Conservation (phyloP, 345 rosid species). For the Citrus mangshanensis region DNA sequence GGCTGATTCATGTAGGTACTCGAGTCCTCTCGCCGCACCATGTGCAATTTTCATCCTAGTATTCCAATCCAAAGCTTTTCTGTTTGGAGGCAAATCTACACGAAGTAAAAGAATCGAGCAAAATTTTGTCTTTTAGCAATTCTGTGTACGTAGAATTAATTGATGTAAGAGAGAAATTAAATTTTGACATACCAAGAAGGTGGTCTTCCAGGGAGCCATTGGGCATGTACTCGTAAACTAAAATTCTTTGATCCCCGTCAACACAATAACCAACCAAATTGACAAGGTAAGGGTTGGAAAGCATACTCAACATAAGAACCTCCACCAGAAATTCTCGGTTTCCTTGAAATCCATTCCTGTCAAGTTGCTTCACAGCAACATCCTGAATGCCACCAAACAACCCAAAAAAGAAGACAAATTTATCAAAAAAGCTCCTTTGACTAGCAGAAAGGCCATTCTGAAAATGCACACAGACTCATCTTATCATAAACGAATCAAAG, state of each 20-base stretch:
- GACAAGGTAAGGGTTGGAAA: constrained; percentile 66
- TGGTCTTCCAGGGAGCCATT: constrained; percentile 78
- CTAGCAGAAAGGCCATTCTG: neutral
- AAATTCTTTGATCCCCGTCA: constrained; percentile 69
- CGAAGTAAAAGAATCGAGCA: neutral
- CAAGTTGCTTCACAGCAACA: constrained; percentile 79
- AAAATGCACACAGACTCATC: neutral
- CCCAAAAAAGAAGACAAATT: neutral
- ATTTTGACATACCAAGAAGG: constrained; percentile 52
- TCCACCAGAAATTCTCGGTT: constrained; percentile 78
- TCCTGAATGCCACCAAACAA: constrained; percentile 28
- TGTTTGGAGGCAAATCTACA: constrained; percentile 39
- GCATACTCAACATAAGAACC: constrained; percentile 70
- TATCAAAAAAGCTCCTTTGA: neutral
- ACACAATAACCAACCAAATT: constrained; percentile 75
- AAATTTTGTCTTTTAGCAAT: neutral
- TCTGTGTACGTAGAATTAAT: neutral
- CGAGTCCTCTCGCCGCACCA: constrained; percentile 84
- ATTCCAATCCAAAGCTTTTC: constrained; percentile 63
- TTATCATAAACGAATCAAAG: neutral
- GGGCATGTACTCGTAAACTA: constrained; percentile 68
- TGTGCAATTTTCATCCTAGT: constrained; percentile 66
- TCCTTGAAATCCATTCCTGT: constrained; percentile 84
- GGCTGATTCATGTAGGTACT: constrained; percentile 73
- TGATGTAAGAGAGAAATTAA: too few relatives aligned